Base-by-base conservation (phyloP, 2,329 filamentous ascomycete species). In the Fusarium algeriense region DNA sequence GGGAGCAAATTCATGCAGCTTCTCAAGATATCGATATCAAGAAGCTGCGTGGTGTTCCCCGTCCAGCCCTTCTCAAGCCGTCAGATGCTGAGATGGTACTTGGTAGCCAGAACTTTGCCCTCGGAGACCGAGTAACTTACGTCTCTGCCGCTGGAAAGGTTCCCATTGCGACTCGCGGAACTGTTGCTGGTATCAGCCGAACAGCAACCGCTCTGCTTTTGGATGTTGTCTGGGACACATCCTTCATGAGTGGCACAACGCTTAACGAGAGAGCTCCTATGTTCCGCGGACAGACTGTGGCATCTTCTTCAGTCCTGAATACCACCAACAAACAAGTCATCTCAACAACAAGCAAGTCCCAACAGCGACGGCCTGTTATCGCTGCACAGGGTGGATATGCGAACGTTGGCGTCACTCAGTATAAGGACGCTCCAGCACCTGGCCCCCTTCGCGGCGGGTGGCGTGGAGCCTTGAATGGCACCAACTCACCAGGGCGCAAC, bases 181-280 rank as follows among this genome's bases (percentile, higher is more conserved):
- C 96, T 3, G 93, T 99, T n/a, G 92, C 97, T 61, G 96, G 96
- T 38, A 92, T 98, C 78, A 98, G 94, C 67, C 92, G 93, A 60
- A 98, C 95, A 34, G 88, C 94, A 23, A 92, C 93, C 60, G 92
- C 91, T 30, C 89, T 93, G 49, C 87, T 98, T 63, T 86, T 99
- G 40, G 96, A 99, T 79, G 89, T 98, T 62, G 91, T 99, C 11
- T 99, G 97, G 82, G 97, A 99, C 79, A 89, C 90, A 15, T 92
- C 94, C 1, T 99, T 99, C 81, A 98, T 99, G 95, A 97, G 94
- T 78, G 96, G 96, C 69, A 98, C 95, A 3, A 96, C 93, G 1
- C 87, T 99, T 19, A 93, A 93, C 64, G 94, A 95, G 61, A 91
- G 96, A 64, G 97, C 95, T 78, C 94, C 94, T 30, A 91, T 93